These are phyloP conservation scores for Bruguiera parviflora DNA, from an alignment of 345 rosid species.

Conservation along the genomic window DNA sequence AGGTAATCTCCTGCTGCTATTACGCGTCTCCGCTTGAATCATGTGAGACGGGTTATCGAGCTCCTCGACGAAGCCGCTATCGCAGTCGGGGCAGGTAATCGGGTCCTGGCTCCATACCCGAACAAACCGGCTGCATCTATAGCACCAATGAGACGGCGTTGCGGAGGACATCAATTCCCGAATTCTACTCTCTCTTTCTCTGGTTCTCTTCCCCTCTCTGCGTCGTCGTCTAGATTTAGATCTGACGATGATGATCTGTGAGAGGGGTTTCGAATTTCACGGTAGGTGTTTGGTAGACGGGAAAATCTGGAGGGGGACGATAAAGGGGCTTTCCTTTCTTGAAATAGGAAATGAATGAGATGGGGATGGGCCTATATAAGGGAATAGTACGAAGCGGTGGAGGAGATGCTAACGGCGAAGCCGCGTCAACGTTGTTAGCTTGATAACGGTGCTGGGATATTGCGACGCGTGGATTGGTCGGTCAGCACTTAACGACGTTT, in stretches of 20 bases:
- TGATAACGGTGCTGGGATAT: constrained; percentile 6
- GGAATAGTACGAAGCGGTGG: not conserved
- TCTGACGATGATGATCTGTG: too few species aligned
- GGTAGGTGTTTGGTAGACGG: too few species aligned
- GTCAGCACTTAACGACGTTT: constrained; percentile 1
- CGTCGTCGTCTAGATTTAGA: too few species aligned
- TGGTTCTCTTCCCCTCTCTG: not conserved
- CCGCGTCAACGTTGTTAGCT: constrained; percentile 35
- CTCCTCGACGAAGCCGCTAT: constrained; percentile 72
- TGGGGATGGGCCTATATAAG: not conserved
- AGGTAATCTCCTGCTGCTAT: constrained; percentile 11
- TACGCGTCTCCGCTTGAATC: constrained; percentile 26
- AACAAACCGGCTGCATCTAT: constrained; percentile 70
- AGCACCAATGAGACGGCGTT: constrained; percentile 79
- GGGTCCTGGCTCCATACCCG: constrained; percentile 44
- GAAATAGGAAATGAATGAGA: not conserved
- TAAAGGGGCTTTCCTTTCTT: not conserved
- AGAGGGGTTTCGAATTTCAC: too few species aligned
- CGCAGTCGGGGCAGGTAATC: constrained; percentile 72
- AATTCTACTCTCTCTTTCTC: not conserved
- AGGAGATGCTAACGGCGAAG: constrained; percentile 23
- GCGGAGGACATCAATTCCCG: constrained; percentile 45
- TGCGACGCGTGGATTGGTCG: constrained; percentile 25
- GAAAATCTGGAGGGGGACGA: not conserved
- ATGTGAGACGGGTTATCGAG: constrained; percentile 42